Evolutionary conservation across 164 flowering plant genomes (phyloP), one percentile per base, ranked within the genome.

Genomic region (Chimonanthus salicifolius): DNA sequence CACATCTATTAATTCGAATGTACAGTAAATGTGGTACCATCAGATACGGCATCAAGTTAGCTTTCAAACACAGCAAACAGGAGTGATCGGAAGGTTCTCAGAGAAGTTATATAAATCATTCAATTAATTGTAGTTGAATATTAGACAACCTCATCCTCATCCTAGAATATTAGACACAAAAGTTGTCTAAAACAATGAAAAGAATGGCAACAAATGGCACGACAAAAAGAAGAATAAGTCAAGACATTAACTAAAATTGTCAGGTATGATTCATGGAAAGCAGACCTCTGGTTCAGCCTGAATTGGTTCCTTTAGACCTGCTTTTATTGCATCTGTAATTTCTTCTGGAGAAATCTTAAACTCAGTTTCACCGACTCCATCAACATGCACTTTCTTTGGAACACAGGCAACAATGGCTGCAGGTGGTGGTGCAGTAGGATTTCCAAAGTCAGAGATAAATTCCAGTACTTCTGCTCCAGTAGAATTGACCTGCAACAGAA

Each of bases 321-420:
- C 84, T 82, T 80, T 78, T 62, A 94, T 92, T 66, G 99, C 97
- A 80, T 75, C 88, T 68, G 85, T 83, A 21, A 96, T 92, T 82
- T 96, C 98, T 74, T 69, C 64, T 13, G 97, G 88, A 33, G 85
- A 77, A 84, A 96, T 90, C 76, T 77, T 84, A 74, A 96, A 92
- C 47, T 89, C 97, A 18, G 88, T 80, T 83, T 96, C 99, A 77
- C 97, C 98, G 3, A 78, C 47, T 75, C 85, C 98, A 74, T 96
- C 98, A 72, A 85, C 75, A 75, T 96, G 96, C 58, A 90, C 87
- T 77, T 87, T 94, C 75, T 78, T 92, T 4, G 99, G 99, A 74
- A 96, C 97, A 84, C 99, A 96, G 7, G 98, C 99, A 80, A 96
- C 97, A 78, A 96, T 90, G 18, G 99, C 98, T 16, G 99, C 92